Evolutionary conservation across 345 rosid genomes (phyloP).

Genomic region (Pistacia integerrima): DNA sequence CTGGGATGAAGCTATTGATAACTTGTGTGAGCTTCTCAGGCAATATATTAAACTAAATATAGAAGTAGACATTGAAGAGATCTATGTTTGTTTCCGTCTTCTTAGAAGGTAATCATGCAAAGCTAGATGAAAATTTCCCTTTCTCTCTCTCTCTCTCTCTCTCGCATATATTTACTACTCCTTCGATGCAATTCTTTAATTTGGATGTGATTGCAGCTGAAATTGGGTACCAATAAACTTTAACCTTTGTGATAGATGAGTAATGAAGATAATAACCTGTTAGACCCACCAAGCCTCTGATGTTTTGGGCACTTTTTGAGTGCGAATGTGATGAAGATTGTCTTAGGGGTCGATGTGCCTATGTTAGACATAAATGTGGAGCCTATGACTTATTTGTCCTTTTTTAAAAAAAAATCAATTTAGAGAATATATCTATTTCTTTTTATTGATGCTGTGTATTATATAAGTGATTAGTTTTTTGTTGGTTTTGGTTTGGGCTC

Average conservation of each 20-base stretch:
- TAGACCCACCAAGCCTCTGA: not conserved
- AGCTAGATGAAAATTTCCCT: not conserved
- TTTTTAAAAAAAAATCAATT: too few species aligned
- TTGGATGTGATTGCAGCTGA: not conserved
- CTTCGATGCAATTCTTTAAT: not conserved
- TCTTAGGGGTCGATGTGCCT: not conserved
- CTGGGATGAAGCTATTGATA: constrained; percentile 49
- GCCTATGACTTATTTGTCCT: not conserved
- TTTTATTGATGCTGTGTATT: not conserved
- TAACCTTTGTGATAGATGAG: not conserved
- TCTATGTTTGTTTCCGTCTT: constrained; percentile 70
- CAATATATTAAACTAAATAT: constrained; percentile 70
- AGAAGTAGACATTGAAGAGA: constrained; percentile 76
- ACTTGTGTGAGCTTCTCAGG: constrained; percentile 62
- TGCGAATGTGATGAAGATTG: not conserved
- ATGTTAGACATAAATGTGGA: too few species aligned
- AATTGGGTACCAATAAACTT: not conserved
- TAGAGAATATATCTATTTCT: not conserved
- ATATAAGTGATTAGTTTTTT: too few species aligned
- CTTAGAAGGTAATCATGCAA: constrained; percentile 56
- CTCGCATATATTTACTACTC: not conserved
- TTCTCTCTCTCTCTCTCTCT: not conserved
- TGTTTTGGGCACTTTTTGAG: not conserved
- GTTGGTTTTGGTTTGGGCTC: not conserved
- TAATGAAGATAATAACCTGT: not conserved